Evolutionary conservation across 2,329 filamentous ascomycete species (phyloP).

Genomic region (Fusarium lyarnte): DNA sequence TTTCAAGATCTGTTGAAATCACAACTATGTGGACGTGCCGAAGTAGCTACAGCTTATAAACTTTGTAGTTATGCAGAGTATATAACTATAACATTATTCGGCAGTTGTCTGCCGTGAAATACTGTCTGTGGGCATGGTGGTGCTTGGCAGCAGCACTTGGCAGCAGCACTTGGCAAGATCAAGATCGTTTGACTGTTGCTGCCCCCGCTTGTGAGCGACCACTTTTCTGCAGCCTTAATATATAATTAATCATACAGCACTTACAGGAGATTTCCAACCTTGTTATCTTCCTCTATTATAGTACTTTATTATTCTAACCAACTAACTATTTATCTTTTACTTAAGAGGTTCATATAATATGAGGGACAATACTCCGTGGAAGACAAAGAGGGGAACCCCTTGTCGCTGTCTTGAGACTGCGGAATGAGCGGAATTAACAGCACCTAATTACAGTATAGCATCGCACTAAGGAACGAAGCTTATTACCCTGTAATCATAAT

Average conservation of each 20-base stretch:
- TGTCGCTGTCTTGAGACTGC: not conserved
- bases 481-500: not conserved
- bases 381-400: too few relatives aligned
- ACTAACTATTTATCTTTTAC: rapidly evolving
- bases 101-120: not conserved
- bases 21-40: too few relatives aligned
- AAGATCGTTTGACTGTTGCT: not conserved
- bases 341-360: too few relatives aligned
- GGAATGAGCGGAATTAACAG: not conserved
- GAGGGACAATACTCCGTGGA: not conserved
- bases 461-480: not conserved
- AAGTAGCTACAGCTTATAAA: not conserved
- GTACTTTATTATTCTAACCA: not conserved
- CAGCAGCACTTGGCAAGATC: not conserved
- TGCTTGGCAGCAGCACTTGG: not conserved
- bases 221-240: rapidly evolving
- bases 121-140: not conserved
- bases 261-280: not conserved
- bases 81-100: not conserved
- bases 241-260: not conserved
- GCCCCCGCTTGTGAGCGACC: not conserved
- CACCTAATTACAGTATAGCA: too few relatives aligned
- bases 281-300: rapidly evolving
- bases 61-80: not conserved
- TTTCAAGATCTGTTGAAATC: too few relatives aligned